phyloP scores from a whole-genome alignment of 257 asterid species.

The Solanum chmielewskii region DNA sequence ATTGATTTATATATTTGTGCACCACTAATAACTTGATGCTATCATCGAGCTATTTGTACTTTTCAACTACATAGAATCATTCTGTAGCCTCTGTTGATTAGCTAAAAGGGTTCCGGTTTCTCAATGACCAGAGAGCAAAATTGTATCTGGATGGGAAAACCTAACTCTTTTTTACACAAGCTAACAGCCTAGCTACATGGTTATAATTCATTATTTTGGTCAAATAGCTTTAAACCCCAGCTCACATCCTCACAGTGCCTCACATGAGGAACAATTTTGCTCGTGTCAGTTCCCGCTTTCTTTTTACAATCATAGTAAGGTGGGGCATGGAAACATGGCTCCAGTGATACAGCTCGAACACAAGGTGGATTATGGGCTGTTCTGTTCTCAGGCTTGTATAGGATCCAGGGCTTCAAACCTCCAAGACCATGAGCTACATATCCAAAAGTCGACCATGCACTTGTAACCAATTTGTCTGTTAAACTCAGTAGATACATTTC shows the following conservation, averaged over 20 bases:
- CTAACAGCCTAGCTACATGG: neutral
- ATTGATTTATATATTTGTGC: neutral
- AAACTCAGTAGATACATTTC: slow-evolving; percentile 66
- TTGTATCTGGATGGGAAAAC: neutral
- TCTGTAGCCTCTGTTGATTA: neutral
- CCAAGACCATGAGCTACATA: slow-evolving; percentile 84
- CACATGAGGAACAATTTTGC: slow-evolving; percentile 44
- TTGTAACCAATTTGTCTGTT: slow-evolving; percentile 62
- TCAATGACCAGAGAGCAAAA: neutral
- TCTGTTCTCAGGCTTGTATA: slow-evolving; percentile 40
- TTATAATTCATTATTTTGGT: slow-evolving; percentile 1
- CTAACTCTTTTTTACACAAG: neutral
- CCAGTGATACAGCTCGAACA: slow-evolving; percentile 38
- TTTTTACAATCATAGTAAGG: slow-evolving; percentile 38
- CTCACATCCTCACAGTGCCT: slow-evolving; percentile 63
- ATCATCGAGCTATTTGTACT: neutral
- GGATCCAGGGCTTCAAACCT: slow-evolving; percentile 68
- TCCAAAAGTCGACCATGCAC: slow-evolving; percentile 76
- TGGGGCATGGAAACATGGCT: slow-evolving; percentile 69
- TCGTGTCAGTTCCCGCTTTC: slow-evolving; percentile 28
- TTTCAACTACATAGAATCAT: neutral
- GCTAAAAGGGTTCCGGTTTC: neutral
- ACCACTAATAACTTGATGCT: neutral
- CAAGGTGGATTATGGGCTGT: slow-evolving; percentile 47
- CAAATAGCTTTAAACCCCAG: slow-evolving; percentile 63